Conservation (phyloP, 306 rosid genomes). For the Lablab purpureus region DNA sequence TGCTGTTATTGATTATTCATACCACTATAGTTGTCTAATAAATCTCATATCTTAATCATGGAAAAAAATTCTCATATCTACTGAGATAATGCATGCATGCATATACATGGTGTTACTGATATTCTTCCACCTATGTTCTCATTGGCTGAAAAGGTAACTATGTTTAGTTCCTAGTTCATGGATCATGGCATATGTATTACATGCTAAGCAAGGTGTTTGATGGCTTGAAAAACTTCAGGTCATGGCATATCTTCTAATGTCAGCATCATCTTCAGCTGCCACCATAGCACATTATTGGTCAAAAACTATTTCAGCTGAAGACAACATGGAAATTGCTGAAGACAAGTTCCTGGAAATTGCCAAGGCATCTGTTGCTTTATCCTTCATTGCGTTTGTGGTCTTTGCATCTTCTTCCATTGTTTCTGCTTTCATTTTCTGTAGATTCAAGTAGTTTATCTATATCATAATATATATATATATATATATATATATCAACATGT, state of each 20-base stretch:
- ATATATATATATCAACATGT: neutral
- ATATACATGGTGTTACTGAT: neutral
- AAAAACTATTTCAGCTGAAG: constrained; percentile 43
- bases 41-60: too few species aligned
- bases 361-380: constrained; percentile 61
- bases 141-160: neutral
- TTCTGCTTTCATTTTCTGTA: constrained; percentile 72
- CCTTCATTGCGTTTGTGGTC: constrained; percentile 73
- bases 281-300: constrained; percentile 52
- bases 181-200: neutral
- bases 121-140: too few species aligned
- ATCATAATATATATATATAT: neutral
- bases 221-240: constrained; percentile 47
- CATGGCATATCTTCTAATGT: constrained; percentile 72
- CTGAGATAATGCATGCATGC: neutral
- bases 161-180: neutral
- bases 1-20: too few species aligned
- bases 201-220: too few species aligned
- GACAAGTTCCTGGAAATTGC: constrained; percentile 65
- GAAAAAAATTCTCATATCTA: neutral
- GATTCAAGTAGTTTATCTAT: constrained; percentile 44
- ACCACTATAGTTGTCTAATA: too few species aligned
- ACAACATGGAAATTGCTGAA: constrained; percentile 51
- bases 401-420: constrained; percentile 70
- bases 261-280: constrained; percentile 85